phyloP scores from a whole-genome alignment of 2,329 filamentous ascomycete species.

The Hymenoscyphus fraxineus region DNA sequence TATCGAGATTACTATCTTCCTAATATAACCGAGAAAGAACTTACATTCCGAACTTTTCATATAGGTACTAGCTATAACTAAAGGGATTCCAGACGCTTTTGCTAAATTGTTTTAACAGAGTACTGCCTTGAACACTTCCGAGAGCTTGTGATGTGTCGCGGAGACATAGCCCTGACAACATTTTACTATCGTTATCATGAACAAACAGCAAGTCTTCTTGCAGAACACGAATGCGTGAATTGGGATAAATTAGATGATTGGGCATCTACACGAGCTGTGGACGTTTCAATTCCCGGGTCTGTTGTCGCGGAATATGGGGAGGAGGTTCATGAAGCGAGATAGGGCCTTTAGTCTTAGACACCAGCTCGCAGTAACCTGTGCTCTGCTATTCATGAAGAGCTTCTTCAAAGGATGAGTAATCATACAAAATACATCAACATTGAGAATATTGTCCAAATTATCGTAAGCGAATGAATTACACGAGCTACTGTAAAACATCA shows the following conservation, averaged over 20 bases:
- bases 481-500: no score
- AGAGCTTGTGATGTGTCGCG: slow-evolving; percentile 2
- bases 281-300: neutral
- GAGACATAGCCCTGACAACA: neutral
- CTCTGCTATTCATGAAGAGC: no score
- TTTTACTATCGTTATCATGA: neutral
- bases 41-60: neutral
- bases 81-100: neutral
- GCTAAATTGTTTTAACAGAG: neutral
- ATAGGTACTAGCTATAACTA: neutral
- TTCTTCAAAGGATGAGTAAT: no score
- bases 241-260: neutral
- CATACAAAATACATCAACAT: no score
- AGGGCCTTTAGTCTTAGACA: neutral
- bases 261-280: neutral
- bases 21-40: neutral
- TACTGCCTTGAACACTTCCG: slow-evolving; percentile 1
- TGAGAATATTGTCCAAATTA: no score
- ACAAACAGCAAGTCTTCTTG: neutral
- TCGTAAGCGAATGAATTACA: no score
- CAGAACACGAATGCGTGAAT: slow-evolving; percentile 3
- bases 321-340: neutral
- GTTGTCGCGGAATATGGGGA: neutral
- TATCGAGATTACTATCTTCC: neutral
- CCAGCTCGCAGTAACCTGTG: no score